Evolutionary conservation across 1,284 basidiomycete species (phyloP).

Genomic region (Moesziomyces sp.): DNA sequence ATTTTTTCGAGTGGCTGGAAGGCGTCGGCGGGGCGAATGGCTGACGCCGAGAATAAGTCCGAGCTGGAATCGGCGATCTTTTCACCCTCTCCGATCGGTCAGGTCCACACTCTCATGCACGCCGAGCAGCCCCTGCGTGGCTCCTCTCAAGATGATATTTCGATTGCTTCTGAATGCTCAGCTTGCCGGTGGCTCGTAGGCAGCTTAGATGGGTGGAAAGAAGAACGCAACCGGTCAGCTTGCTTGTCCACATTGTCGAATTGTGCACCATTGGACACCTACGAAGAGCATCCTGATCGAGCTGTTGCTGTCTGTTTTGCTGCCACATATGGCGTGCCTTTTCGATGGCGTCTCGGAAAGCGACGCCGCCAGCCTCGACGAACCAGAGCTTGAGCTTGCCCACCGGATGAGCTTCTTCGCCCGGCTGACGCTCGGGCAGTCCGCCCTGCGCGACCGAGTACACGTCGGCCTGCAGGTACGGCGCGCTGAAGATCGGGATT

Average conservation of each 20-base stretch:
- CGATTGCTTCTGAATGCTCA: background rate
- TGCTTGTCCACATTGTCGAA: background rate
- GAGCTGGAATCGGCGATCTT: background rate
- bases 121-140: background rate
- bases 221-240: background rate
- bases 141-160: background rate
- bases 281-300: constrained; percentile 51
- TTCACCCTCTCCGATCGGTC: background rate
- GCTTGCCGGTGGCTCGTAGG: constrained; percentile 25
- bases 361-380: constrained; percentile 50
- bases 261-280: constrained; percentile 7
- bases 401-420: constrained; percentile 23
- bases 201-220: background rate
- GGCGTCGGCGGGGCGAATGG: background rate
- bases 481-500: constrained; percentile 58
- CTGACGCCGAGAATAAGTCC: background rate
- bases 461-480: constrained; percentile 53
- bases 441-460: constrained; percentile 54
- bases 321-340: constrained; percentile 21
- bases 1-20: no score
- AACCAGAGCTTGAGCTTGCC: constrained; percentile 60
- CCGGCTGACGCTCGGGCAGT: constrained; percentile 43
- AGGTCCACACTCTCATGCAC: background rate
- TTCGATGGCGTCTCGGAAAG: constrained; percentile 54
- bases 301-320: constrained; percentile 17